Base-by-base conservation (phyloP, 164 flowering plant genomes). In the Litsea cubeba region DNA sequence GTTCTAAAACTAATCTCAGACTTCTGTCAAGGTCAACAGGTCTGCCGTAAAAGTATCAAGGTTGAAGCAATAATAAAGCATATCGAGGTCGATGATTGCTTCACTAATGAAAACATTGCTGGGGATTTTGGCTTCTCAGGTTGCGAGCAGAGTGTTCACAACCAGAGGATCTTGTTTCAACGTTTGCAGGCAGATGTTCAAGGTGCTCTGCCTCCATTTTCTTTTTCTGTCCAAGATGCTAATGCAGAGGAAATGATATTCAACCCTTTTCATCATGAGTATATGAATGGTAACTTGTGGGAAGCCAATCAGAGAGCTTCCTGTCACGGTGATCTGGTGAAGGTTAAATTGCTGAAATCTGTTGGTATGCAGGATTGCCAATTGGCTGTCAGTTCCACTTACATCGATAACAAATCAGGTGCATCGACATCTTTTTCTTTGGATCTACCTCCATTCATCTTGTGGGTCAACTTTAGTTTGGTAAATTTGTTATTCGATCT, bases 381-480 rank as follows among this genome's bases (percentile, higher is more conserved):
- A 72, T 72, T 78, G 69, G 70, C 75, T 60, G 32, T 83, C 65
- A 78, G 54, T 24, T 80, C 86, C 10, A 71, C 68, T 75, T 80
- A 73, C 68, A 62, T 77, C 26, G 80, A 74, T 76, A 86, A 76
- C 18, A 69, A 71, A 35, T 75, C 65, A 25, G 28, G 30, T 3
- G 82, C 84, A 74, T 74, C 85, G 54, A 72, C 78, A 50, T 85
- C 84, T 60, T 89, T 94, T 79, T 84, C 89, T 35, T 64, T 92
- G 76, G 76, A 86, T 76, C 79, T 96, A 68, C 92, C 99, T 22
- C 87, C 87, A 26, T 80, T 91, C 76, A 75, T 89, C 73, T 78
- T 89, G 51, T 96, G 98, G 99, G 82, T 90, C 62, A 83, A 88
- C 79, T 82, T 88, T 75, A 69, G 82, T 72, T 74, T 86, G 66